Evolutionary conservation across 768 basidiomycete species (phyloP), one percentile per base, ranked within the genome.

Genomic region (Dioszegia crocea): DNA sequence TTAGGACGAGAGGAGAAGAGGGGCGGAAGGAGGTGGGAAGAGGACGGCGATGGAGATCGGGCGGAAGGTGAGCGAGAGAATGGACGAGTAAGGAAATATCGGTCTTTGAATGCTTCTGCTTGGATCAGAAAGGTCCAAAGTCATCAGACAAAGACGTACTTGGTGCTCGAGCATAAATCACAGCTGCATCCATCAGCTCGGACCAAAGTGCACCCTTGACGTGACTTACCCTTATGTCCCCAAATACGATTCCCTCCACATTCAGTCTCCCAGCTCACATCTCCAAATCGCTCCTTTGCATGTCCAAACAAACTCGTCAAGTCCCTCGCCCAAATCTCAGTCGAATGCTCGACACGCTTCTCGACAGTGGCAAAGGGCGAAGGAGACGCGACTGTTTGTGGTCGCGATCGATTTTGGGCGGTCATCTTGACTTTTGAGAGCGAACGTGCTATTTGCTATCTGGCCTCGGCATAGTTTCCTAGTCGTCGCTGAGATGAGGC

Each of bases 161-260:
- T 2, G 91, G 90, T 16, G 92, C 92, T 54, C 94, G 87, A 41
- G 91, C 91, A 64, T 98, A 97, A 0, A 97, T 87, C 68, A 97
- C 86, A 19, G 94, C 93, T 70, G 33, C 47, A 29, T 38, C 23
- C 30, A 51, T 21, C 51, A 17, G 54, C 36, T 53, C 55, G 53
- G 40, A 23, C 23, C 26, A n/a, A 6, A 24, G 26, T 36, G n/a
- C n/a, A n/a, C n/a, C n/a, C n/a, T n/a, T 4, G 46, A 43, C 12
- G 6, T 27, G 9, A 75, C 83, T 16, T 31, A 94, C 92, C 92
- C 84, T 97, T 94, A 77, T 98, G 94, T 3, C 89, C 93, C 86
- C 88, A 96, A 26, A 96, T 85, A 40, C 52, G 56, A 23, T 64
- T 60, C 4, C 45, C 60, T 5, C 54, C 56, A 36, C 39, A 50